Base-by-base conservation (phyloP, 768 basidiomycete genomes). In the Agaricus blazei region DNA sequence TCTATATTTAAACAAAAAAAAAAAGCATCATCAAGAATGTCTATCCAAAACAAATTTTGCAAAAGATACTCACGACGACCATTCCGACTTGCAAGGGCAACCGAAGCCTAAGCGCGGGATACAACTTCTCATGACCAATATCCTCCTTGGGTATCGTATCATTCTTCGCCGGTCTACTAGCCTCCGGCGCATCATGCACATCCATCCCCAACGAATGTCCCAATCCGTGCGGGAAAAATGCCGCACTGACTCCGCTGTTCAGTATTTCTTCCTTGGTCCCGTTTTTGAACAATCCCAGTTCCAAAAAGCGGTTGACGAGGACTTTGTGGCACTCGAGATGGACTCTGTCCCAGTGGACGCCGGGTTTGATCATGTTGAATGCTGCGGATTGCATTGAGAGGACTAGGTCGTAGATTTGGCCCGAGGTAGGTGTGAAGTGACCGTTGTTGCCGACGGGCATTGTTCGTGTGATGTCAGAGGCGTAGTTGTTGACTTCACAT, bases 401-500 rank as follows among this genome's bases (percentile, higher is more conserved):
- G 1, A 98, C 96, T 41, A 97, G 79, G 57, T 85, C 79, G 67
- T 97, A 97, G 31, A 99, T 92, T 2, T 79, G 86, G 28, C 78
- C 79, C 0, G 90, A 88, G 68, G 92, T 88, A 6, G 81, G 70
- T 0, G 91, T 88, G 68, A 95, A 98, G 63, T 81, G 88, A 0
- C 96, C 96, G 2, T 87, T 86, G 63, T 98, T 98, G 0, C 96
- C 96, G n/a, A 97, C 83, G 12, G 91, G 90, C 77, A 89, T 92
- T 0, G 89, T 91, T 8, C 90, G 85, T 1, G 90, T 86, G 59
- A 85, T 85, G 57, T 79, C 75, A 14, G 74, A 74, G 1, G 78
- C 72, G 46, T 76, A 75, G 60, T 70, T 69, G 51, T 67, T 61
- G 85, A 84, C 95, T 71, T 98, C 96, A 64, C 94, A 95, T 0